phyloP scores from a whole-genome alignment of 2,329 filamentous ascomycete species.

The Cladosporium sp. region DNA sequence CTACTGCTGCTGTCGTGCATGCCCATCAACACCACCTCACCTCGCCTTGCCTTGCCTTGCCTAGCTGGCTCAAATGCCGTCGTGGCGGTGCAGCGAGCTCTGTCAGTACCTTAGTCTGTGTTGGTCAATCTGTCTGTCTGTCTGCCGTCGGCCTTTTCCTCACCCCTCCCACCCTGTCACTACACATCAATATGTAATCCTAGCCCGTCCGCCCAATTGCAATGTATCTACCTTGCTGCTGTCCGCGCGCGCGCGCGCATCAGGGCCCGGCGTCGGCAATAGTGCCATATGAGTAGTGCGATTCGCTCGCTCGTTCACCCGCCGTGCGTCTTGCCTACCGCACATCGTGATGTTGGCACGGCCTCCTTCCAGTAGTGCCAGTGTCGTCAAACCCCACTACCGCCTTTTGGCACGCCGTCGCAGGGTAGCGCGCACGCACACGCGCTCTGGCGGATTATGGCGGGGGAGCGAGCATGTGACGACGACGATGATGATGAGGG shows the following conservation, averaged over 20 bases:
- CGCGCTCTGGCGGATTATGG: background rate
- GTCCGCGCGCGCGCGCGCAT: background rate
- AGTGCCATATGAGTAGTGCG: constrained; percentile 2
- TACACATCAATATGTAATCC: background rate
- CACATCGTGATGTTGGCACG: background rate
- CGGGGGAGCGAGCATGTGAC: constrained; percentile 7
- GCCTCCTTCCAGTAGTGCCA: background rate
- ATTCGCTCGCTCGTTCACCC: background rate
- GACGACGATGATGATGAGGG: background rate
- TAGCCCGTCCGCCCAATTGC: background rate
- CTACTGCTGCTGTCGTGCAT: background rate
- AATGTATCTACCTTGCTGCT: background rate
- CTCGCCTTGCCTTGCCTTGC: background rate
- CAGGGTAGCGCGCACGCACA: background rate
- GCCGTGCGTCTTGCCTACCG: background rate
- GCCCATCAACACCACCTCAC: background rate
- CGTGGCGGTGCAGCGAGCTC: background rate
- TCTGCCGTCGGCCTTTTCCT: background rate
- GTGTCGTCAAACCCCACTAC: background rate
- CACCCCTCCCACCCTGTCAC: background rate
- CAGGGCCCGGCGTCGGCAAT: background rate
- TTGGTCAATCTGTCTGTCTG: background rate
- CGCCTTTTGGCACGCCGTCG: constrained; percentile 3
- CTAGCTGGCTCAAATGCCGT: background rate
- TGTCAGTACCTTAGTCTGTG: background rate